Conservation (phyloP, 2,329 filamentous ascomycete species). For the Colletotrichum spinosum region DNA sequence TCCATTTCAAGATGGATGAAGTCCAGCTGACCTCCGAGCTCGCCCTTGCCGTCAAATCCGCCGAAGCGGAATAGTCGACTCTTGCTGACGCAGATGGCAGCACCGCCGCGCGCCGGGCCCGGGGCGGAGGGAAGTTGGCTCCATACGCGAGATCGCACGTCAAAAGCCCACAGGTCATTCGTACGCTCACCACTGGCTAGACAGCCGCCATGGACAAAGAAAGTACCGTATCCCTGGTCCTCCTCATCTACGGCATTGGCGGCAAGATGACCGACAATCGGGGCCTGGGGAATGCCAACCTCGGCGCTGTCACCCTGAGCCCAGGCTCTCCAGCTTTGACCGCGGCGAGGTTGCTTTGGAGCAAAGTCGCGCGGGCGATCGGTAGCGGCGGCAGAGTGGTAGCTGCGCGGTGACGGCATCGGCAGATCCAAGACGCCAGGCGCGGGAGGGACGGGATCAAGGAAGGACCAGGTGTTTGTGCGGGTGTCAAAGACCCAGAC, state of each 20-base stretch:
- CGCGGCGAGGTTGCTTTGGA: slow-evolving; percentile 46
- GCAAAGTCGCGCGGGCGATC: slow-evolving; percentile 67
- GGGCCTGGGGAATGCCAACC: slow-evolving; percentile 69
- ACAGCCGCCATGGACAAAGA: slow-evolving; percentile 84
- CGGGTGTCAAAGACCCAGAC: slow-evolving; percentile 82
- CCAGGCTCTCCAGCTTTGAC: slow-evolving; percentile 66
- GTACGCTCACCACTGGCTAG: slow-evolving; percentile 70
- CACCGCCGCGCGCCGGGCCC: slow-evolving; percentile 73
- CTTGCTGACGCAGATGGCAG: slow-evolving; percentile 73
- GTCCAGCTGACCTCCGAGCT: slow-evolving; percentile 80
- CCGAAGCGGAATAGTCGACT: slow-evolving; percentile 82
- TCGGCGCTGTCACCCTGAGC: slow-evolving; percentile 65
- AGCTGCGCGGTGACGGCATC: slow-evolving; percentile 74
- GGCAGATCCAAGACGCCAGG: slow-evolving; percentile 54
- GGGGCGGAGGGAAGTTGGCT: slow-evolving; percentile 75
- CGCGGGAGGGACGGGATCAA: slow-evolving; percentile 66
- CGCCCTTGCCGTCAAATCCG: slow-evolving; percentile 78
- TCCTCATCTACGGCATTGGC: slow-evolving; percentile 70
- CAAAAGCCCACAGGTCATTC: slow-evolving; percentile 83
- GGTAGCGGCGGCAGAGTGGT: slow-evolving; percentile 72
- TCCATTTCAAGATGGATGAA: slow-evolving; percentile 70
- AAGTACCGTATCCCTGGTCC: slow-evolving; percentile 71
- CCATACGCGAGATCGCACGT: slow-evolving; percentile 74
- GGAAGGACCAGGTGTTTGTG: slow-evolving; percentile 71
- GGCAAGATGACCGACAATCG: slow-evolving; percentile 68